Base-by-base conservation (phyloP, 2,329 filamentous ascomycete species). In the Ophiocordyceps camponoti-rufipedis region DNA sequence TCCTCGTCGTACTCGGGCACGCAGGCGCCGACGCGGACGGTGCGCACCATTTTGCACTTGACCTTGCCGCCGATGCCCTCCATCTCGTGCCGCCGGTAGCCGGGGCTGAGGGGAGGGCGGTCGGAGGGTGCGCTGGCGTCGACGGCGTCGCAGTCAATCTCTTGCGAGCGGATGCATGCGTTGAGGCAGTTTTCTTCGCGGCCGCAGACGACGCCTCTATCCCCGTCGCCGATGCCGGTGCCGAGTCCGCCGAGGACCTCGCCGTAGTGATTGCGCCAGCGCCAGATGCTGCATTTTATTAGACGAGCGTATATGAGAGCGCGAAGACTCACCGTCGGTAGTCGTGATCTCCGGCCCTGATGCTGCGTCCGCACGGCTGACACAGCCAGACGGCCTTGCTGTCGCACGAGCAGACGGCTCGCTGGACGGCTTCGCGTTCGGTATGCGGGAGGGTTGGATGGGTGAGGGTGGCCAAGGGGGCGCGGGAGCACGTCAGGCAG, bases 1-100 rank as follows among this genome's bases (percentile, higher is more conserved):
- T 93, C 85, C 56, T 89, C 85, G 51, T 85, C 82, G 65, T 80
- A 87, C 58, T 94, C 85, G 49, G 82, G 82, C 12, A 95, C 89
- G 49, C 82, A 85, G 5, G 82, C 83, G 1, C 88, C 89, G 0
- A 95, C 79, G 48, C 73, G 74, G 6, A 93, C 77, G 65, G 85
- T 80, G 55, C 81, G 80, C 54, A 91, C 85, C n/a, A 83, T 71
- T 64, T 89, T 94, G 49, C 81, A 83, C 69, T 94, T 94, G 45
- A 95, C 77, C 13, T 82, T 74, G 1, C 88, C 88, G 11, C 88
- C 88, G 41, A 95, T 84, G 2, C 88, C 88, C 56, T 94, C 85
- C 48, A 95, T 84, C 62, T 95, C 88, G 56, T 94, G 87, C 40
- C 84, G 72, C 47, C 79, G 72, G 56, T 94, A 95, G 3, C 87